Evolutionary conservation across 192 early-diverging fungal genomes (phyloP), one percentile per base, ranked within the genome.

Genomic region (Coemansia sp.): DNA sequence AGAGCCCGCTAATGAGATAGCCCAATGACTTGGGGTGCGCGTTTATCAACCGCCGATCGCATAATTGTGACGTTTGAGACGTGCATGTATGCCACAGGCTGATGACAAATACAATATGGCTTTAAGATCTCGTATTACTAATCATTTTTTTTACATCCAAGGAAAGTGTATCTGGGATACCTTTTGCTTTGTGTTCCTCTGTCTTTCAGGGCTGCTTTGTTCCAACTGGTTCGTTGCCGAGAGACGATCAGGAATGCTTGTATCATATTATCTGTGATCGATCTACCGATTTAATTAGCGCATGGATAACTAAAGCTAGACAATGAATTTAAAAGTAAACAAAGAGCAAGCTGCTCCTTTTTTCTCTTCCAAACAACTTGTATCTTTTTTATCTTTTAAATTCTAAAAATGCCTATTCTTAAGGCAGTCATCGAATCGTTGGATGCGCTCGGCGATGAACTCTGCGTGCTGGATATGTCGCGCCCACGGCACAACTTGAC

Each of bases 401-500:
- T 14, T 8, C 14, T 33, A 18, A 46, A 0, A 44, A 81, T 81
- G 78, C 59, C 74, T 3, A 70, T 81, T 64, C 66, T 75, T 9
- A 68, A 52, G 21, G 71, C 67, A 12, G 75, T 75, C 23, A 67
- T 83, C 15, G 63, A 57, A 23, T 72, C 71, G 21, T 66, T 83
- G 9, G 80, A 83, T 44, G 35, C 75, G 4, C 63, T 77, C 30
- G 80, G 70, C n/a, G 68, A 69, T 61, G 76, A 77, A 59, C 72
- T 83, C 11, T 83, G 75, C 46, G 51, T 52, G 58, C 66, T 77
- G 35, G 76, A 83, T 59, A 53, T 83, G 41, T 77, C 80, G 20
- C 62, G 52, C 30, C 71, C 75, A 2, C 75, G 80, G 43, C 67
- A 77, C 68, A 83, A 83, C 64, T 52, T 83, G 38, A 62, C 68